These are phyloP conservation scores for Penicillium hesseltinei DNA, from an alignment of 2,329 filamentous ascomycete genomes.

Conservation along the genomic window DNA sequence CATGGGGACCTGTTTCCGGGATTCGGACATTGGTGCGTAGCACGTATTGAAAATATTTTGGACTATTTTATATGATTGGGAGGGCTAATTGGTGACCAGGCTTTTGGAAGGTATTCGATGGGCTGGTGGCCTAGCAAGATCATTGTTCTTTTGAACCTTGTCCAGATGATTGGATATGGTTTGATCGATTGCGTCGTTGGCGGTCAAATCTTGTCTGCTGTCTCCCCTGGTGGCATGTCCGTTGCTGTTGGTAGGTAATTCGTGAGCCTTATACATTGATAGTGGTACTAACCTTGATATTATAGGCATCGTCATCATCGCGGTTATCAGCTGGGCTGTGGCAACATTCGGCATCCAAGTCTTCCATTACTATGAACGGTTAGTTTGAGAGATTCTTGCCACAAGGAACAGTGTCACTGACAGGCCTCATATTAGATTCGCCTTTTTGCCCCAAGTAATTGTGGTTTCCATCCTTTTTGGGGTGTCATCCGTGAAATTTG, in stretches of 20 bases:
- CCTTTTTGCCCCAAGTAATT: constrained; percentile 63
- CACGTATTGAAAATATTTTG: neutral
- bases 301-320: constrained; percentile 59
- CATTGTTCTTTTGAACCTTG: constrained; percentile 61
- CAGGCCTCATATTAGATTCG: constrained; percentile 45
- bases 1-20: constrained; percentile 60
- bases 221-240: constrained; percentile 58
- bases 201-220: constrained; percentile 66
- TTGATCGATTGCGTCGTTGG: constrained; percentile 65
- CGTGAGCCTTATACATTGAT: no score
- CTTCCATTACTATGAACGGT: constrained; percentile 68
- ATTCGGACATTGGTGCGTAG: constrained; percentile 58
- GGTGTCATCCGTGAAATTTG: constrained; percentile 59
- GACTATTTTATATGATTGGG: neutral
- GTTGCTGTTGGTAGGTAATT: constrained; percentile 57
- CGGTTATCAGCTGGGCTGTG: constrained; percentile 61
- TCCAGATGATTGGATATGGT: constrained; percentile 61
- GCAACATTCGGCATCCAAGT: constrained; percentile 66
- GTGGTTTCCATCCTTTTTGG: constrained; percentile 63
- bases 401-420: neutral
- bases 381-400: constrained; percentile 15
- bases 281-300: constrained; percentile 8
- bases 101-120: constrained; percentile 61
- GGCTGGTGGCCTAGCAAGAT: constrained; percentile 66
- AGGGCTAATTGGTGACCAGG: constrained; percentile 30